Evolutionary conservation across 2,329 filamentous ascomycete genomes (phyloP).

Genomic region (Cytospora piceicola): DNA sequence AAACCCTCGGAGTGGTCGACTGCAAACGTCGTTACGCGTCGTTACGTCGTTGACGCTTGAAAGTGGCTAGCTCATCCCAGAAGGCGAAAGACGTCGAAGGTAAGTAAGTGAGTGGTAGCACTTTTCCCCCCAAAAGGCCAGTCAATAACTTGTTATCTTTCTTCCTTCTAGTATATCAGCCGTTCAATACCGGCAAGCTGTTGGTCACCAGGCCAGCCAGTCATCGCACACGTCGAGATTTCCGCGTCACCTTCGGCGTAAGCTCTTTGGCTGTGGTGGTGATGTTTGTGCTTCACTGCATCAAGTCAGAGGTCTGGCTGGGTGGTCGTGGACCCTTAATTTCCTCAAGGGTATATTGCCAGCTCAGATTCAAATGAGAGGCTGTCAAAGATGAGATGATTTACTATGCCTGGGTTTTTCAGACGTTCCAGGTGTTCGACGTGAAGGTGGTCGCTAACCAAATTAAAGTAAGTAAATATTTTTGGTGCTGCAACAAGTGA

Average conservation of each 20-base stretch:
- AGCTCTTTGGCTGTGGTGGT: constrained; percentile 1
- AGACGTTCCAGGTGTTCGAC: no score
- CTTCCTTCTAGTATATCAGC: not conserved
- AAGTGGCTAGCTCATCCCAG: not conserved
- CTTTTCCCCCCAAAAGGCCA: no score
- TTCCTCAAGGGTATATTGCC: not conserved
- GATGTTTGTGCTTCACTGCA: constrained; percentile 1
- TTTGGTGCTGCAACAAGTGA: no score
- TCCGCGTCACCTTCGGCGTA: not conserved
- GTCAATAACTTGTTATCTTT: no score
- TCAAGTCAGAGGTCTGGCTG: not conserved
- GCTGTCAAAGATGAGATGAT: not conserved
- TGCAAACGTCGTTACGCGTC: not conserved
- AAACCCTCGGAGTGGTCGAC: not conserved
- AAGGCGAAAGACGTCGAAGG: no score
- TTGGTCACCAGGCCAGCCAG: not conserved
- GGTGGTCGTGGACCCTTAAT: not conserved
- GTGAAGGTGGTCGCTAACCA: no score
- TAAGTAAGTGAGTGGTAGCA: no score
- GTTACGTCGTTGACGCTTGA: not conserved
- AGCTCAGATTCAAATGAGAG: no score
- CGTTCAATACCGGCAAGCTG: not conserved
- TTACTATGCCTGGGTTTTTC: no score
- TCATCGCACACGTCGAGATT: not conserved
- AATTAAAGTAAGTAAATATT: no score